These are phyloP conservation scores for Cicer yamashitae DNA, from an alignment of 306 rosid genomes.

Conservation along the genomic window DNA sequence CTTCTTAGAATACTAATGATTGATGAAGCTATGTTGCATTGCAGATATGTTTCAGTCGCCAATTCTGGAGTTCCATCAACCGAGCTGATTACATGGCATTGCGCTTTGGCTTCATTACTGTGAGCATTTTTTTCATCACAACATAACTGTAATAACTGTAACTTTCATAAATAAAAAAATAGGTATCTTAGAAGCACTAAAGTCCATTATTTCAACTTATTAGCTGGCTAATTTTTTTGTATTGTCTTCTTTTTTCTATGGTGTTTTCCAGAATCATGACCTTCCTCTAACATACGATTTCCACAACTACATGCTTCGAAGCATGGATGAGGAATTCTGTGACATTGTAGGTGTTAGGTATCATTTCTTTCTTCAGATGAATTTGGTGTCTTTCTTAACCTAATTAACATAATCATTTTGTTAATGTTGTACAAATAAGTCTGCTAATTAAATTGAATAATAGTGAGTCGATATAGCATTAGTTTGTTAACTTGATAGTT, in stretches of 20 bases:
- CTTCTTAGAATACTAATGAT: constrained; percentile 14
- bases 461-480: background rate
- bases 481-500: constrained; percentile 7
- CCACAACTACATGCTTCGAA: constrained; percentile 91
- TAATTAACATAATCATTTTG: constrained; percentile 3
- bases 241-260: constrained; percentile 33
- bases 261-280: constrained; percentile 65
- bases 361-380: constrained; percentile 23
- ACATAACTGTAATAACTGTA: constrained; percentile 12
- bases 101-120: constrained; percentile 89
- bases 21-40: constrained; percentile 55
- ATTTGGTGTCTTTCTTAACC: constrained; percentile 26
- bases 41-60: constrained; percentile 96
- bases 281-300: constrained; percentile 85
- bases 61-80: constrained; percentile 90
- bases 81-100: constrained; percentile 88
- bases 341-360: constrained; percentile 91
- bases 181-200: background rate
- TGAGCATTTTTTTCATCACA: constrained; percentile 47
- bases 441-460: constrained; percentile 20
- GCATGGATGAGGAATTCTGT: constrained; percentile 95
- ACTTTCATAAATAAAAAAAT: constrained; percentile 17
- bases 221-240: constrained; percentile 40
- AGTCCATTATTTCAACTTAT: background rate
- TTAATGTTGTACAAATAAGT: constrained; percentile 12